Percentiles rank a stretch among this genome's conserved stretches.
Evolutionary conservation across 2,329 filamentous ascomycete genomes (phyloP).

Genomic region (Fusarium foetens): DNA sequence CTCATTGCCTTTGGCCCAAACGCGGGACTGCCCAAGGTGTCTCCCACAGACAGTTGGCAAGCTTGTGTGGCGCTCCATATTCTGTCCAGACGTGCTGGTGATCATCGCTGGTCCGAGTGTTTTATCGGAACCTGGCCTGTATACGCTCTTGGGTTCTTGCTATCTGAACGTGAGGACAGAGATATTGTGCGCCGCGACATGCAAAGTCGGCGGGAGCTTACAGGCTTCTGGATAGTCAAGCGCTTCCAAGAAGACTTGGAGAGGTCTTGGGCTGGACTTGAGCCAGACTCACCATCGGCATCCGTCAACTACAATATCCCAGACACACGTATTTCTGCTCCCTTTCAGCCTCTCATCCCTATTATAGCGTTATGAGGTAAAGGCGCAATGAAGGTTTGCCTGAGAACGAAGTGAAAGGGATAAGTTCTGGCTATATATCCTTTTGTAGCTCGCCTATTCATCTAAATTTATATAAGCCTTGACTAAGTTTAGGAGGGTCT

Average conservation of each 20-base stretch:
- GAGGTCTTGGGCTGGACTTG: background rate
- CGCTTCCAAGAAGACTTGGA: background rate
- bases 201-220: background rate
- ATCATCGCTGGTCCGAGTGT: background rate
- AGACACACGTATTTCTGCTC: fast-evolving
- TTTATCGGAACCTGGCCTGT: background rate
- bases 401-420: background rate
- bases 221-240: background rate
- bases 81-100: background rate
- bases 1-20: background rate
- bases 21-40: background rate
- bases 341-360: fast-evolving
- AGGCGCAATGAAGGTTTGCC: fast-evolving
- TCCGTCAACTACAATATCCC: background rate
- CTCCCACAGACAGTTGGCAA: background rate
- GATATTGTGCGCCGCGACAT: background rate
- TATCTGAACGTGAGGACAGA: background rate
- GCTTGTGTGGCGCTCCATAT: background rate
- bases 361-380: background rate
- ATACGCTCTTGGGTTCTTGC: background rate
- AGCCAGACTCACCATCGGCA: fast-evolving
- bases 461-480: no score
- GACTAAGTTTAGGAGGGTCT: no score
- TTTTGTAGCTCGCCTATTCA: no score
- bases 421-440: no score